phyloP scores from a whole-genome alignment of 1,139 yeast species.

The Geotrichum macrosporum region DNA sequence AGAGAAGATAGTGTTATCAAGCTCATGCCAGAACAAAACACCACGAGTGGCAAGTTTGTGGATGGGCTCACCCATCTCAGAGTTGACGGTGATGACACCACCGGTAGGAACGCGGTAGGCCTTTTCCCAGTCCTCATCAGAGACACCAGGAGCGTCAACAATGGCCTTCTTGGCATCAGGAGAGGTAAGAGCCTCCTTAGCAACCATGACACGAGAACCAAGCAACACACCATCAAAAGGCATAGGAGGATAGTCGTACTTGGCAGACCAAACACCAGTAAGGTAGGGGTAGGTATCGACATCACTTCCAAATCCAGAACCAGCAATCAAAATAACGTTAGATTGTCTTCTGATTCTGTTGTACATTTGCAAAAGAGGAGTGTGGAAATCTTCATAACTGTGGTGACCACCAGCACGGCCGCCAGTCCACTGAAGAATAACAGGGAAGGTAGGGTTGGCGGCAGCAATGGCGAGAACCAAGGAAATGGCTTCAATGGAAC shows the following conservation, averaged over 20 bases:
- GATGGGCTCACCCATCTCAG: constrained; percentile 99
- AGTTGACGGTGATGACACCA: constrained; percentile 90
- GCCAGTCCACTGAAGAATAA: constrained; percentile 98
- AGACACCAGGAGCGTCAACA: constrained; percentile 85
- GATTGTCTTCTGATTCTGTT: constrained; percentile 87
- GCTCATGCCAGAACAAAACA: constrained; percentile 87
- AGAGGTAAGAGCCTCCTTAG: constrained; percentile 93
- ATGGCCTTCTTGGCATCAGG: constrained; percentile 91
- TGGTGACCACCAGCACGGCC: constrained; percentile 99
- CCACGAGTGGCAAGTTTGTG: constrained; percentile 98
- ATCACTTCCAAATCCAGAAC: constrained; percentile 97
- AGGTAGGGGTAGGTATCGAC: constrained; percentile 96
- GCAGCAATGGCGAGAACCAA: constrained; percentile 88
- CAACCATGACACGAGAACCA: constrained; percentile 97
- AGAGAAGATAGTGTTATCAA: constrained; percentile 88
- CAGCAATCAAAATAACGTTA: constrained; percentile 87
- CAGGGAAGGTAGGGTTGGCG: constrained; percentile 94
- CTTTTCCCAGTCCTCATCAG: constrained; percentile 84
- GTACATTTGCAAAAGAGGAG: constrained; percentile 93
- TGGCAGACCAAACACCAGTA: constrained; percentile 90
- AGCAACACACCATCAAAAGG: constrained; percentile 96
- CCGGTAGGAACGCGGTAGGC: constrained; percentile 95
- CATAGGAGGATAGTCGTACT: constrained; percentile 92
- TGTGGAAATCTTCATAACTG: constrained; percentile 98
- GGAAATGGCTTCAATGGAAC: constrained; percentile 87